phyloP scores from a whole-genome alignment of 192 early-diverging fungal genomes.

The Coemansia sp. region DNA sequence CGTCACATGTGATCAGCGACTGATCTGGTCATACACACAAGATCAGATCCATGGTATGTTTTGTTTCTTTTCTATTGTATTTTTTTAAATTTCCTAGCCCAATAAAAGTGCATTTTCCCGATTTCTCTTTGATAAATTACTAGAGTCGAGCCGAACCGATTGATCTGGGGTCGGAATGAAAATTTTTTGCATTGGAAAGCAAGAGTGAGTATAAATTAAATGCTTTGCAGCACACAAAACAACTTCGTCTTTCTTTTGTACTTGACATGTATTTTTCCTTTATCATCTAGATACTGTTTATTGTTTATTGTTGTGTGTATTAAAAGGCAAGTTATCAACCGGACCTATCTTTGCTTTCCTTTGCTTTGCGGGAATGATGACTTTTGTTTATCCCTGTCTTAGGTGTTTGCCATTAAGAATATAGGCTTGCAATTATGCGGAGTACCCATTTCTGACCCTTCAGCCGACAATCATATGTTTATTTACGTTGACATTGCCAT shows the following conservation, averaged over 20 bases:
- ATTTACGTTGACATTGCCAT: too few species aligned
- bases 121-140: too few species aligned
- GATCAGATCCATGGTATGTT: too few species aligned
- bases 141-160: too few species aligned
- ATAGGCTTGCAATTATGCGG: conserved; percentile 12
- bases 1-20: neutral
- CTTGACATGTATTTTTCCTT: neutral
- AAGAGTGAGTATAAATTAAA: too few species aligned
- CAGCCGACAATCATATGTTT: conserved; percentile 3
- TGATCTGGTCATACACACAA: neutral
- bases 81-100: too few species aligned
- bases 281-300: neutral
- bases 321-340: neutral
- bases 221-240: too few species aligned
- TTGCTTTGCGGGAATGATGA: conserved; percentile 23
- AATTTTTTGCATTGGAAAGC: too few species aligned
- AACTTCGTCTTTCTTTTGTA: neutral
- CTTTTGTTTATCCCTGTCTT: conserved; percentile 39
- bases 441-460: conserved; percentile 39
- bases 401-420: conserved; percentile 11
- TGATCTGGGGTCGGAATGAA: too few species aligned
- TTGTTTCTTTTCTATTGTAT: too few species aligned
- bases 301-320: too few species aligned
- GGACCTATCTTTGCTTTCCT: neutral
- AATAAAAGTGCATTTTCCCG: too few species aligned